These are phyloP conservation scores for Capsella bursapastoris DNA, from an alignment of 345 rosid species.

Conservation along the genomic window DNA sequence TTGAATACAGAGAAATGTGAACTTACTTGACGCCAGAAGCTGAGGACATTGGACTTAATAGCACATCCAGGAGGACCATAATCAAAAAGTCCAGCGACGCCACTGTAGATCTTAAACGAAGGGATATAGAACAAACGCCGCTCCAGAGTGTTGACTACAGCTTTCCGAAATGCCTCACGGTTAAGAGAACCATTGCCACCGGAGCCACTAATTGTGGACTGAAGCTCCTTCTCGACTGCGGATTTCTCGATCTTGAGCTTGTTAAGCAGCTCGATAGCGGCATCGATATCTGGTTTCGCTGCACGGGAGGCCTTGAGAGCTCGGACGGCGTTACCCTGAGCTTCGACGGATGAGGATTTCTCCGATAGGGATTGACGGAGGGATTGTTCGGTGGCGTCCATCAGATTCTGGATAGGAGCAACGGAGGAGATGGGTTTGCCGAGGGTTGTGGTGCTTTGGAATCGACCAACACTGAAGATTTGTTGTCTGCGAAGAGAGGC, in stretches of 20 bases:
- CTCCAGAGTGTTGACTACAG: slow-evolving; percentile 76
- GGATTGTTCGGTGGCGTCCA: slow-evolving; percentile 71
- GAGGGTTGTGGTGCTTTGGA: slow-evolving; percentile 19
- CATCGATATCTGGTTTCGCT: slow-evolving; percentile 63
- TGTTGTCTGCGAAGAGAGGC: slow-evolving; percentile 39
- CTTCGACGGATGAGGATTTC: slow-evolving; percentile 69
- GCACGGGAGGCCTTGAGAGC: slow-evolving; percentile 71
- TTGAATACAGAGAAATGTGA: neutral
- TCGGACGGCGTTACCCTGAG: slow-evolving; percentile 77
- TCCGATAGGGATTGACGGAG: slow-evolving; percentile 65
- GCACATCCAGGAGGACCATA: slow-evolving; percentile 95
- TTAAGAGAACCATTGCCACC: slow-evolving; percentile 47
- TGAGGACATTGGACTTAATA: slow-evolving; percentile 80
- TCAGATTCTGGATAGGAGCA: slow-evolving; percentile 34
- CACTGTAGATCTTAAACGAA: slow-evolving; percentile 87
- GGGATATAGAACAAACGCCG: slow-evolving; percentile 82
- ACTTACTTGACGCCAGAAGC: slow-evolving; percentile 92
- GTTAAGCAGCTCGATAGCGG: slow-evolving; percentile 72
- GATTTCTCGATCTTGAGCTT: slow-evolving; percentile 72
- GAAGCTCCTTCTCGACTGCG: slow-evolving; percentile 75
- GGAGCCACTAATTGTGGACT: slow-evolving; percentile 54
- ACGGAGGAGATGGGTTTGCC: neutral
- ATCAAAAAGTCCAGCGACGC: slow-evolving; percentile 94
- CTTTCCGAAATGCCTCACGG: slow-evolving; percentile 83
- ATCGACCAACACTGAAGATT: slow-evolving; percentile 30